Base-by-base conservation (phyloP, 2,329 filamentous ascomycete genomes). In the Neofusicoccum parvum region DNA sequence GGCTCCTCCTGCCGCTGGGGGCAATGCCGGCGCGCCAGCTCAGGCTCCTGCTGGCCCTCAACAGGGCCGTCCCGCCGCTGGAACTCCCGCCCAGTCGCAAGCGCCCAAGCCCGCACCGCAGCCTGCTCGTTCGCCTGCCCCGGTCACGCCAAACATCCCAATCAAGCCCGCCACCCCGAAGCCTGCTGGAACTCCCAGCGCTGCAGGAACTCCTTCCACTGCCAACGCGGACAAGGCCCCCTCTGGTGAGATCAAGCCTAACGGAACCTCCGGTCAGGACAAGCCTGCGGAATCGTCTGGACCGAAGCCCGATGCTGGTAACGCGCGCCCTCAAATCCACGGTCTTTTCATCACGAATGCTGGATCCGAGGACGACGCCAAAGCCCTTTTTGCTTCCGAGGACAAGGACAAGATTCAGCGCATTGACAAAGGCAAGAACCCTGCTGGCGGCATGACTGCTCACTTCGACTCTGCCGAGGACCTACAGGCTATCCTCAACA, bases 341-440 rank as follows among this genome's bases (percentile, higher is more conserved):
- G 94, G 92, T 56, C 86, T 99, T 20, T 99, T 97, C 78, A 89
- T 99, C 67, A 92, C 91, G 81, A 94, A 94, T 73, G 88, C 94
- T 23, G 91, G 89, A 72, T 90, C 87, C 63, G 92, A 94, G 69
- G 92, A 97, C 37, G 91, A 94, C 67, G 90, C 92, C 43, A 89
- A 90, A 65, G 89, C 92, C 39, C 83, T 97, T 27, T 94, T 99
- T 75, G 83, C 87, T 1, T 89, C 95, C 12, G 92, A 96, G 72
- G 92, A 97, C 74, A 89, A 88, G 74, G 76, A 86, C 37, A 97
- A 96, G 81, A 92, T 97, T 69, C 79, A 87, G 64, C 83, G 82
- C 72, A 78, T 87, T 65, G 82, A 83, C 73, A 94, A 92, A 79
- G 91, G 88, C 82, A 88, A 88, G 73, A 88, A 88, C 68, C 64